A percentile compares a stretch with the other conserved stretches of the same genome.
Evolutionary conservation across 345 rosid species (phyloP).

Genomic region (Linum tenue): DNA sequence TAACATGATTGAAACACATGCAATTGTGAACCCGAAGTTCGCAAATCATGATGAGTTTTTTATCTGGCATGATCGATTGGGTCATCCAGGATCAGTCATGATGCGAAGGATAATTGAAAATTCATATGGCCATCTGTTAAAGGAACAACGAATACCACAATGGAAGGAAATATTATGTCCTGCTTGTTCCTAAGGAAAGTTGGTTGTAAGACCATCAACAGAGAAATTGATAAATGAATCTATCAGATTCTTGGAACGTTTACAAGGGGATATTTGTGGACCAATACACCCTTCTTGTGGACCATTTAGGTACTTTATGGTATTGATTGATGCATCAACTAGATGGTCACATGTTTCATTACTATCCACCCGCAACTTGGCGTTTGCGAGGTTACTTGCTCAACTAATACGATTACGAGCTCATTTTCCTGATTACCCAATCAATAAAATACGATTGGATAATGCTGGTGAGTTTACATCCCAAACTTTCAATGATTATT

Average conservation of each 20-base stretch:
- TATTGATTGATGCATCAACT: too few species aligned
- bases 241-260: too few species aligned
- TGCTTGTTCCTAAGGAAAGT: slow-evolving; percentile 9
- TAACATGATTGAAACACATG: too few species aligned
- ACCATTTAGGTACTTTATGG: too few species aligned
- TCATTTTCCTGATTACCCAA: slow-evolving; percentile 8
- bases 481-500: slow-evolving; percentile 6
- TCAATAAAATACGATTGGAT: slow-evolving; percentile 10
- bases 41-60: background rate
- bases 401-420: background rate
- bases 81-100: background rate
- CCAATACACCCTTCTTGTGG: too few species aligned
- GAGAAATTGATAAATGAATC: too few species aligned
- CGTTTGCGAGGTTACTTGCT: background rate
- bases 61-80: background rate
- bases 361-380: too few species aligned
- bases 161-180: background rate
- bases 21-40: too few species aligned
- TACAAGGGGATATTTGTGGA: too few species aligned
- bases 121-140: slow-evolving; percentile 3
- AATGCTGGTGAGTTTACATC: slow-evolving; percentile 14
- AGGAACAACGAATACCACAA: background rate
- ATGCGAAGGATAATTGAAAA: slow-evolving; percentile 6
- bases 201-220: too few species aligned
- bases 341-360: too few species aligned